Percentiles rank a stretch among this genome's conserved stretches.
These are phyloP conservation scores for Insectozyma bohioensis DNA, from an alignment of 1,139 yeast species.

Conservation along the genomic window DNA sequence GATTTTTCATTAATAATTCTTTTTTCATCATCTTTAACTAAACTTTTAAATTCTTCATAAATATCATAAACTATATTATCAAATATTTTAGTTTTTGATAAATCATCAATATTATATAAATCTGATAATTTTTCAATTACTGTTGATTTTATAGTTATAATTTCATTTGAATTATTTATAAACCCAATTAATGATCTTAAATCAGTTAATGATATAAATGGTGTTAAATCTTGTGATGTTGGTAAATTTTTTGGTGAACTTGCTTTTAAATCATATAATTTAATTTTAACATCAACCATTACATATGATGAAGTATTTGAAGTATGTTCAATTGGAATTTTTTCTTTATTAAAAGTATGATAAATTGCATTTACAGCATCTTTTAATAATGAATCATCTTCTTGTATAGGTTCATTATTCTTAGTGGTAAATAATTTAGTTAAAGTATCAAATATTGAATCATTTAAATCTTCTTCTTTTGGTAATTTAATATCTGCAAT, in stretches of 20 bases:
- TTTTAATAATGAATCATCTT: slow-evolving; percentile 31
- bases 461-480: slow-evolving; percentile 27
- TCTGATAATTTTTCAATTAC: slow-evolving; percentile 60
- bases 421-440: slow-evolving; percentile 30
- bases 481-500: slow-evolving; percentile 73
- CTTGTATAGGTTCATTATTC: slow-evolving; percentile 11
- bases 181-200: slow-evolving; percentile 60
- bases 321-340: slow-evolving; percentile 5
- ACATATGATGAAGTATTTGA: slow-evolving; percentile 39
- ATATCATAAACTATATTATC: slow-evolving; percentile 58
- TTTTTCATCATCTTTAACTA: slow-evolving; percentile 53
- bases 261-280: slow-evolving; percentile 62
- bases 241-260: slow-evolving; percentile 55
- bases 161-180: slow-evolving; percentile 45
- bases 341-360: slow-evolving; percentile 34
- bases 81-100: slow-evolving; percentile 50
- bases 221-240: slow-evolving; percentile 44
- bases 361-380: slow-evolving; percentile 47
- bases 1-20: slow-evolving; percentile 46
- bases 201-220: slow-evolving; percentile 59
- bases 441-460: slow-evolving; percentile 25
- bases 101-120: slow-evolving; percentile 45
- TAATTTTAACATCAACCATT: slow-evolving; percentile 63
- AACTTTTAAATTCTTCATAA: slow-evolving; percentile 54
- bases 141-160: slow-evolving; percentile 50